Evolutionary conservation across 2,329 filamentous ascomycete genomes (phyloP).

Genomic region (Didymella keratinophila): DNA sequence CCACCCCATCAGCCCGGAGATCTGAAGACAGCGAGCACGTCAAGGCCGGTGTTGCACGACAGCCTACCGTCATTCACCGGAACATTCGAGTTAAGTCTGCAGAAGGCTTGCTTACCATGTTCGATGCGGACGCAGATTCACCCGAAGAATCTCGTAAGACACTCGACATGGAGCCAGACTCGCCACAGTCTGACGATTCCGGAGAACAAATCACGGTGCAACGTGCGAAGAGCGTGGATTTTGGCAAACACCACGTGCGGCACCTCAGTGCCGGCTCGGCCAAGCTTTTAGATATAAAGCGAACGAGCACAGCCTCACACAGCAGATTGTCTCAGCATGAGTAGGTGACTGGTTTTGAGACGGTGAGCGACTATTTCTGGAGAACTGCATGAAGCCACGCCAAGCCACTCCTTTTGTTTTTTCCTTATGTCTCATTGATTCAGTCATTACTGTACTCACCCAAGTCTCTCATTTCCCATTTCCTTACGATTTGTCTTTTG

Average conservation of each 20-base stretch:
- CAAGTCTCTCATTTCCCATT: conserved; percentile 41
- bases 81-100: conserved; percentile 66
- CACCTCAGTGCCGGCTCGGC: conserved; percentile 82
- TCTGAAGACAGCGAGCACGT: conserved; percentile 54
- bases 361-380: conserved; percentile 25
- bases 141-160: conserved; percentile 43
- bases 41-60: conserved; percentile 62
- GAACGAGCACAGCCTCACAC: conserved; percentile 42
- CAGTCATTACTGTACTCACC: conserved; percentile 38
- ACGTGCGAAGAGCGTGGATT: conserved; percentile 75
- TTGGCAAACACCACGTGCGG: conserved; percentile 70
- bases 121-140: conserved; percentile 46
- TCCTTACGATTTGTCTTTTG: conserved; percentile 22
- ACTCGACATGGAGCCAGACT: conserved; percentile 41
- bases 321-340: conserved; percentile 33
- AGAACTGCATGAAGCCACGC: conserved; percentile 39
- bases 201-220: conserved; percentile 53
- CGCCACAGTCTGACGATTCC: conserved; percentile 39
- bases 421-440: conserved; percentile 46
- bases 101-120: conserved; percentile 66
- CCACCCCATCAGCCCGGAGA: conserved; percentile 29
- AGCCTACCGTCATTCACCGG: conserved; percentile 71
- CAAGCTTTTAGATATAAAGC: conserved; percentile 71
- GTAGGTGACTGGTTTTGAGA: conserved; percentile 27
- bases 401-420: conserved; percentile 47